Conservation (phyloP, 192 early-diverging fungal species). For the Rhizophagus prolifer region DNA sequence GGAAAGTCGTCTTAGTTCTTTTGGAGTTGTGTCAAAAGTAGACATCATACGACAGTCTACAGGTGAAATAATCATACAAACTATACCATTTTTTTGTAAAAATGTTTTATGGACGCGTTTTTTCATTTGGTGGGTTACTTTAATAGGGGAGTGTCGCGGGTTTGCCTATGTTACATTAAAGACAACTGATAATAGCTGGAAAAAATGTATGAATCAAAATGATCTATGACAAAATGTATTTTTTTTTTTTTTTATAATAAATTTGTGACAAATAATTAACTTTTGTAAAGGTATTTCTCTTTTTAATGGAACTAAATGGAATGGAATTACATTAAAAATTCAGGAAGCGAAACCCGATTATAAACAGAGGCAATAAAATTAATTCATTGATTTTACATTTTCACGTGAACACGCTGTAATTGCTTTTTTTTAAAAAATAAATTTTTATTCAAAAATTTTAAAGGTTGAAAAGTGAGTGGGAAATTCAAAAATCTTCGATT, state of each 20-base stretch:
- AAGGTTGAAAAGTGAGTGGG: conserved; percentile 52
- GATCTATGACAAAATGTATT: too few relatives aligned
- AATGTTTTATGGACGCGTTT: conserved; percentile 20
- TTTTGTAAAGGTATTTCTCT: conserved; percentile 49
- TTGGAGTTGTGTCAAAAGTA: conserved; percentile 62
- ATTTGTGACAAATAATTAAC: not conserved
- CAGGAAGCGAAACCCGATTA: conserved; percentile 82
- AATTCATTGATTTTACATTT: not conserved
- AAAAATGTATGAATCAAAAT: conserved; percentile 50
- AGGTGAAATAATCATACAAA: conserved; percentile 25
- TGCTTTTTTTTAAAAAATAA: not conserved
- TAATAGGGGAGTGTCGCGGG: conserved; percentile 55
- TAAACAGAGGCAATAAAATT: conserved; percentile 41
- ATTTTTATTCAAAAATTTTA: not conserved
- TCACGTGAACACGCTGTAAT: not conserved
- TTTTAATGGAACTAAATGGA: conserved; percentile 83
- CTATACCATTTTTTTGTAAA: not conserved
- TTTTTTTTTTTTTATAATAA: not conserved
- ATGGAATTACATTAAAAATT: conserved; percentile 71
- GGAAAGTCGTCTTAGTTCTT: conserved; percentile 66
- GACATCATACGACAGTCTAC: conserved; percentile 49
- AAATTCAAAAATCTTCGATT: conserved; percentile 21
- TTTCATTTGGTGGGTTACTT: conserved; percentile 10
- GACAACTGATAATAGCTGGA: conserved; percentile 65
- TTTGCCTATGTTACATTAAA: conserved; percentile 74